These are phyloP conservation scores for Sclerotinia borealis DNA, from an alignment of 2,329 filamentous ascomycete genomes.

Conservation along the genomic window DNA sequence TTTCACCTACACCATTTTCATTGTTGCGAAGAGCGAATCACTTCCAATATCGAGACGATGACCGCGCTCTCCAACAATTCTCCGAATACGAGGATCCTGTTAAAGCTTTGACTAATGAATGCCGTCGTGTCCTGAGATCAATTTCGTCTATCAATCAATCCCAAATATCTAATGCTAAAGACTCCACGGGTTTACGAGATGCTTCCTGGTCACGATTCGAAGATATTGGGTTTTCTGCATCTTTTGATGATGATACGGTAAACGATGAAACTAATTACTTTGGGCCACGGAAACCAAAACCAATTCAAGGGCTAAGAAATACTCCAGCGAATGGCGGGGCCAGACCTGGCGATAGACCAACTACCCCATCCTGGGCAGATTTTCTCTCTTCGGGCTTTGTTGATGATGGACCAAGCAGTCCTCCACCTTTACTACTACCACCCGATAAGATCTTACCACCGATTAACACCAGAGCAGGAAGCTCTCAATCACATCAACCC, in stretches of 20 bases:
- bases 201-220: conserved; percentile 96
- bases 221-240: conserved; percentile 81
- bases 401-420: conserved; percentile 61
- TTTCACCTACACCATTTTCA: conserved; percentile 91
- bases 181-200: conserved; percentile 68
- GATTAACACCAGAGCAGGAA: conserved; percentile 71
- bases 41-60: conserved; percentile 90
- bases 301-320: conserved; percentile 51
- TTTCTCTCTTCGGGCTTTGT: conserved; percentile 91
- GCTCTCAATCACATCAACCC: conserved; percentile 77
- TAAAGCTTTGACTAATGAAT: conserved; percentile 85
- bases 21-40: conserved; percentile 85
- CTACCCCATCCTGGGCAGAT: conserved; percentile 96
- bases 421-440: conserved; percentile 70
- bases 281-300: conserved; percentile 29
- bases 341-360: conserved; percentile 66
- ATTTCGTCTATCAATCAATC: conserved; percentile 89
- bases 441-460: conserved; percentile 88
- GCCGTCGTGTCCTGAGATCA: conserved; percentile 78
- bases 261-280: conserved; percentile 37
- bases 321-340: conserved; percentile 61
- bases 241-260: conserved; percentile 65
- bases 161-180: conserved; percentile 62
- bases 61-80: conserved; percentile 77
- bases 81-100: conserved; percentile 86